Evolutionary conservation across 2,329 filamentous ascomycete genomes (phyloP), one percentile per base, ranked within the genome.

Genomic region (Ophiobolus disseminans): DNA sequence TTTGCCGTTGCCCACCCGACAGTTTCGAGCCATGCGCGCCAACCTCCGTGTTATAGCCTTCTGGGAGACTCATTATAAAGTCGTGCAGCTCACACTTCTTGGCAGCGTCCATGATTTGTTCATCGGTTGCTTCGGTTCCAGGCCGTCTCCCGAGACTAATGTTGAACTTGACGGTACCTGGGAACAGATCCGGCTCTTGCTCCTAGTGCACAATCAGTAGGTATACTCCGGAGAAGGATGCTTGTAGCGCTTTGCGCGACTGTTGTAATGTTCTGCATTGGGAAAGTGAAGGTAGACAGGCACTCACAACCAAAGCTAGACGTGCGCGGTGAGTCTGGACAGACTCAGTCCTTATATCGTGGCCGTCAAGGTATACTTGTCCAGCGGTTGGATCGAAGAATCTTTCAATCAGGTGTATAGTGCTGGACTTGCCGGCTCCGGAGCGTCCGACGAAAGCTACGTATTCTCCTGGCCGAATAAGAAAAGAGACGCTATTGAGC

Each of bases 41-140:
- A 38, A 76, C 75, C 30, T 78, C 70, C 2, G 77, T 79, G 32
- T 71, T 73, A 60, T 78, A 79, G 22, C 75, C 76, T 50, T 79
- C 75, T 1, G 77, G 76, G 7, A 80, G 62, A 50, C 72, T 73
- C 53, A 72, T 73, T 58, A 79, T 76, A 59, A 78, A 78, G 14
- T 77, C 76, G 50, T 79, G 76, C 8, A 79, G 65, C 37, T 75
- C 75, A 42, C 74, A 78, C 44, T 71, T 66, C 50, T 71, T 71
- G 41, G 74, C 76, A 2, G 73, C 76, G 3, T 50, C 55, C 19
- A 63, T 47, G 28, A 72, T 65, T 48, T 69, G 58, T 58, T 65
- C 63, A 8, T 63, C 58, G 14, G 40, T 58, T 13, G 57, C 43
- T 4, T 58, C 45, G 13, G 58, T 40, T 2, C 62, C 70, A 13